Base-by-base conservation (phyloP, 2,329 filamentous ascomycete genomes). In the Tetracladium maxilliforme region DNA sequence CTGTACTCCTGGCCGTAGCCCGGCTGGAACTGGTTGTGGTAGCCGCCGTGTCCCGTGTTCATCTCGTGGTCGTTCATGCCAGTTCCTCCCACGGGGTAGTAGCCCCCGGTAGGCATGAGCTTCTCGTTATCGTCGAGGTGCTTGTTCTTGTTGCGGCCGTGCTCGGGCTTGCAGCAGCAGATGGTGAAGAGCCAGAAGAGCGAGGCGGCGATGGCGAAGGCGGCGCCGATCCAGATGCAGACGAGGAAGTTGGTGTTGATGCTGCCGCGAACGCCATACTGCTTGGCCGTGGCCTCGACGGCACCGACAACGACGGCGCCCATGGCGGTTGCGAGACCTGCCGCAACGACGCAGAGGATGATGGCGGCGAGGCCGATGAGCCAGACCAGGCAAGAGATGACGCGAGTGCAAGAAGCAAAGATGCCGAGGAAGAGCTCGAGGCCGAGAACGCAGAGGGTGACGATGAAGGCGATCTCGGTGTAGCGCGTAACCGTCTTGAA, bases 161-260 rank as follows among this genome's bases (percentile, higher is more conserved):
- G 32, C 33, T 47, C 48, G 39, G 46, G 49, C 36, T 82, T 81
- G 63, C 86, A 93, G 70, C 86, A 95, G 75, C 87, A 95, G 42
- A 79, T 68, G 50, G 74, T 82, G 49, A 92, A 70, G 44, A 86
- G 57, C 87, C 90, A 95, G 75, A 95, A 94, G 45, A 93, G 54
- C 35, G 69, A 70, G 6, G 78, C 76, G 21, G 51, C 80, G 17
- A 90, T 46, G 33, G 77, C 75, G 45, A 92, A 84, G 15, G 69
- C 79, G 19, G 76, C 75, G 21, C 74, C 75, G 31, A 95, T 60
- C 82, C 86, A 94, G 40, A 78, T 69, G 12, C 72, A 55, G 18
- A 64, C 64, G 27, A 90, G 70, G 56, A 79, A 87, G 30, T 61
- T 56, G 16, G 49, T 67, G 54, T 84, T 79, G 46, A 92, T 54